phyloP scores from a whole-genome alignment of 345 rosid genomes.

The Erodium maritimum region DNA sequence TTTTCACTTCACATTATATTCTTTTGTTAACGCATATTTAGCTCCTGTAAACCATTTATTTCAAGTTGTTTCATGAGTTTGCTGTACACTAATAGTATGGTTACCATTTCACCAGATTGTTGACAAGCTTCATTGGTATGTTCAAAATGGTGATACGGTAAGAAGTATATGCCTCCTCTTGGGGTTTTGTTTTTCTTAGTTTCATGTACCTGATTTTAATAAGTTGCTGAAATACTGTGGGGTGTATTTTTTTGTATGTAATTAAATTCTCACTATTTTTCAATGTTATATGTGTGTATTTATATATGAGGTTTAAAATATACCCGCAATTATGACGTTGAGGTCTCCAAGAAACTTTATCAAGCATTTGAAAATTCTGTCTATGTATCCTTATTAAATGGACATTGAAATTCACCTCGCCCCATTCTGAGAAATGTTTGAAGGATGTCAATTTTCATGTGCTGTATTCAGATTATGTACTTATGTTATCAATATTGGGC shows the following conservation, averaged over 20 bases:
- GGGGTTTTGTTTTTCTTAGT: slow-evolving; percentile 7
- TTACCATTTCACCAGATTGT: slow-evolving; percentile 51
- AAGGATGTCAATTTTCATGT: too few relatives aligned
- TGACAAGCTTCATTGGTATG: slow-evolving; percentile 76
- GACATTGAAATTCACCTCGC: too few relatives aligned
- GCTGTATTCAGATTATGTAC: too few relatives aligned
- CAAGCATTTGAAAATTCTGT: too few relatives aligned
- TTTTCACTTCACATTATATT: not conserved
- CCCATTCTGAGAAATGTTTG: too few relatives aligned
- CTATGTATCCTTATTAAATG: too few relatives aligned
- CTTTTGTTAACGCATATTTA: not conserved
- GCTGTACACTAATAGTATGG: not conserved
- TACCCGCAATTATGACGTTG: too few relatives aligned
- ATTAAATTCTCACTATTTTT: not conserved
- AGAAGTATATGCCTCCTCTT: slow-evolving; percentile 11
- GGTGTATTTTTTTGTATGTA: not conserved
- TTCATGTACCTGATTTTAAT: not conserved
- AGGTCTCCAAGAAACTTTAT: too few relatives aligned
- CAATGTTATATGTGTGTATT: not conserved
- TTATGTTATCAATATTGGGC: too few relatives aligned
- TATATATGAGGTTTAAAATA: too few relatives aligned
- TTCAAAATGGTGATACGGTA: slow-evolving; percentile 76
- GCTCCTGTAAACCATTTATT: not conserved
- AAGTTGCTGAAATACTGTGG: not conserved
- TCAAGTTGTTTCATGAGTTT: not conserved